Conservation (phyloP, 306 rosid genomes). For the Canavalia ensiformis region DNA sequence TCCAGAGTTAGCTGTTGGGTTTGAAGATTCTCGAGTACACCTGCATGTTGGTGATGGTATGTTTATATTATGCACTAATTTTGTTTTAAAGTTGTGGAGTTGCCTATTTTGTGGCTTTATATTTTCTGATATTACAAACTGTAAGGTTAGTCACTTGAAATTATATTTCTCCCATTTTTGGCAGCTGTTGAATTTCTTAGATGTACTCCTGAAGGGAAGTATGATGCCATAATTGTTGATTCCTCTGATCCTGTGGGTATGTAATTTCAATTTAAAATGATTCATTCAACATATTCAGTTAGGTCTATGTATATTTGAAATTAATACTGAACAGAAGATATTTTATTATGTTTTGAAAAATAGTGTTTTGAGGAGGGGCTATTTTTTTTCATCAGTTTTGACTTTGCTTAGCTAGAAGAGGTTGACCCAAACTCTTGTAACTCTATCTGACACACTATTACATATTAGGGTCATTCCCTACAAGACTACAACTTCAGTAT, state of each 20-base stretch:
- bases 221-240: constrained; percentile 95
- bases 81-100: constrained; percentile 30
- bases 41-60: constrained; percentile 92
- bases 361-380: constrained; percentile 31
- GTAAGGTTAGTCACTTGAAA: constrained; percentile 25
- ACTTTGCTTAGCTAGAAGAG: constrained; percentile 23
- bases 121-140: constrained; percentile 16
- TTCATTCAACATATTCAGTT: constrained; percentile 1
- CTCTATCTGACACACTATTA: neutral
- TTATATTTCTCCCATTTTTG: constrained; percentile 32
- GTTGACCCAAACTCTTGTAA: constrained; percentile 23
- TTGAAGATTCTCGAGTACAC: constrained; percentile 94
- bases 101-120: constrained; percentile 21
- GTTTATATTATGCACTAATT: constrained; percentile 10
- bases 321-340: constrained; percentile 4
- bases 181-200: constrained; percentile 87
- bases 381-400: neutral
- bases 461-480: neutral
- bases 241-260: constrained; percentile 98
- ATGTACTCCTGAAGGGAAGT: constrained; percentile 72
- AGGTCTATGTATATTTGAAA: constrained; percentile 1
- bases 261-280: constrained; percentile 38
- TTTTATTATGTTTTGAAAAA: constrained; percentile 22
- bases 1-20: constrained; percentile 88
- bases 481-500: neutral